Base-by-base conservation (phyloP, 495 filamentous ascomycete genomes). In the Durotheca rogersii region DNA sequence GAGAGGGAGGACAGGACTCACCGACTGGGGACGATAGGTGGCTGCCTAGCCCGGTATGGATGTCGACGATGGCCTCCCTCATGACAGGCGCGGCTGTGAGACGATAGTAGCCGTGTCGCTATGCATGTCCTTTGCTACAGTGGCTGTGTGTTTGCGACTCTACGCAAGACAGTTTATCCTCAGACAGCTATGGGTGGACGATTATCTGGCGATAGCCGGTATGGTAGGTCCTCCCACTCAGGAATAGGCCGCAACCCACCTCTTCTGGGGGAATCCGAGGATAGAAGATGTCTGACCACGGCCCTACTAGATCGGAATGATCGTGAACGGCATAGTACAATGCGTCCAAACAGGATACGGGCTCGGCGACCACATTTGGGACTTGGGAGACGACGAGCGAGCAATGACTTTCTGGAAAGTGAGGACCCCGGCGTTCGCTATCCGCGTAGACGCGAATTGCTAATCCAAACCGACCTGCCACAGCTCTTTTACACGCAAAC, bases 81-180 rank as follows among this genome's bases (percentile, higher is more conserved):
- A 56, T 38, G 47, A 56, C 47, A 56, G 45, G n/a, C 57, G 52
- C 15, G 2, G 11, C 34, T 25, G 41, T 19, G 42, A 52, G 2
- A 43, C 47, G 37, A 56, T 60, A 52, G 31, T 12, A 17, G 52
- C 47, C 11, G 52, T 49, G 12, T 41, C 48, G 16, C 2, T 56
- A 21, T 60, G 51, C 9, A 52, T 56, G 38, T 7, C 15, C 5
- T 33, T 52, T 19, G 57, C 57, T 15, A 56, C 52, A 14, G 2
- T 20, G 3, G 52, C 57, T 12, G 57, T 60, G 15, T 39, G 15
- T n/a, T 15, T 48, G 9, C 57, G 57, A n/a, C 19, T 60, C 48
- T 60, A 60, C 33, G 54, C 51, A 14, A 60, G 57, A 27, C 17
- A 39, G 20, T 60, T 56, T 16, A 27, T 60, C 20, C 18, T 56